Evolutionary conservation across 208 protist genomes (phyloP), one percentile per base, ranked within the genome.

Genomic region (Trypanosoma mega): DNA sequence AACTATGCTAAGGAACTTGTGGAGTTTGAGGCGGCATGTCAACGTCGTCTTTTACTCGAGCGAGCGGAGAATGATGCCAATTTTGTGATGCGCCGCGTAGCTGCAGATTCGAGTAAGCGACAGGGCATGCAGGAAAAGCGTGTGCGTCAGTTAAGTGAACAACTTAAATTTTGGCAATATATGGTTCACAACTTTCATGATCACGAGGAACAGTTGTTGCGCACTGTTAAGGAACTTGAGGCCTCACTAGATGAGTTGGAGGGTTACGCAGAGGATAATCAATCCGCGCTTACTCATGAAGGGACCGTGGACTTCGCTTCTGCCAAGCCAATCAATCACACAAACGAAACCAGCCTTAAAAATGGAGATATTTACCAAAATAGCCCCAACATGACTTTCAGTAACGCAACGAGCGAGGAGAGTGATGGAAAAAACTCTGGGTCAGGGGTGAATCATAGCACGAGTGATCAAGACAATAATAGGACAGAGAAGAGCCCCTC

Each of bases 181-280:
- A 92, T 95, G 85, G 89, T 95, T 21, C 89, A 93, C 61, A 92
- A 95, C 76, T 95, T 95, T 55, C 89, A 95, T 69, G 89, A 95
- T 62, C 89, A 95, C 64, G 85, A 95, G 73, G 85, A 93, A 48
- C 75, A 95, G 68, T 70, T 95, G 59, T 46, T 80, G 56, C 78
- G 80, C 26, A 88, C 87, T 12, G 85, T 91, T 23, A 66, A 65
- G 24, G 80, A 87, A 68, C 71, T 95, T 46, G 76, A 83, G 55
- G 48, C 46, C 3, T 76, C 82, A 18, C 60, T 92, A 18, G 83
- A 95, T 57, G 89, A 92, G 70, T 61, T 95, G 43, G 85, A 95
- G 21, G 89, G 89, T 2, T 67, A 88, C 20, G 70, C 78, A 1
- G 63, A 57, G 1, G 76, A 92, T 63, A 82, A 87, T 61, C 68